Conservation (phyloP, 805 yeast species). For the Teunomyces kruisii region DNA sequence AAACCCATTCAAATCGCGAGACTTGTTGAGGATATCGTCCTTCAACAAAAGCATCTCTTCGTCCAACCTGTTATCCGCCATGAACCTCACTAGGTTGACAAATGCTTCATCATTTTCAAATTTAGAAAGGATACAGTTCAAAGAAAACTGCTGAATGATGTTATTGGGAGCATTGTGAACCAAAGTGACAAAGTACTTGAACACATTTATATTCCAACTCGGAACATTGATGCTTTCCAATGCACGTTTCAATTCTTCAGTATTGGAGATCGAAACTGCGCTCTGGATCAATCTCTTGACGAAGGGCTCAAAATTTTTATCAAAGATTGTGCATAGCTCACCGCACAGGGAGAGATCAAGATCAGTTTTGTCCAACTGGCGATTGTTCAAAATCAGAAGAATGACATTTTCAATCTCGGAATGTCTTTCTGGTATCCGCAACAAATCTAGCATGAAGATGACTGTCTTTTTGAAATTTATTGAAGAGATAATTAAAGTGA, state of each 20-base stretch:
- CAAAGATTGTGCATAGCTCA: slow-evolving; percentile 17
- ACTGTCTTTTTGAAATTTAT: slow-evolving; percentile 4
- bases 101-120: slow-evolving; percentile 18
- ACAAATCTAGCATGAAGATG: slow-evolving; percentile 9
- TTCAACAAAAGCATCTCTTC: slow-evolving; percentile 22
- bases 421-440: background rate
- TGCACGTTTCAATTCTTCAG: slow-evolving; percentile 23
- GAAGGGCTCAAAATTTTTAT: slow-evolving; percentile 21
- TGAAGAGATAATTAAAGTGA: slow-evolving; percentile 11
- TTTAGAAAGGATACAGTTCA: slow-evolving; percentile 18
- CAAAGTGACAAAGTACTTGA: slow-evolving; percentile 31
- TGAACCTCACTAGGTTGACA: slow-evolving; percentile 18
- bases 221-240: slow-evolving; percentile 19
- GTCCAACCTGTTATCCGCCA: slow-evolving; percentile 25
- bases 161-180: slow-evolving; percentile 36
- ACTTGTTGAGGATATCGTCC: slow-evolving; percentile 14
- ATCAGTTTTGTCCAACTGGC: slow-evolving; percentile 16
- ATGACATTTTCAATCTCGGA: slow-evolving; percentile 15
- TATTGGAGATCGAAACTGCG: slow-evolving; percentile 25
- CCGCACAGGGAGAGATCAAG: slow-evolving; percentile 21
- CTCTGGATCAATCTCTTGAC: slow-evolving; percentile 37
- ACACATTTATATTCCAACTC: slow-evolving; percentile 30
- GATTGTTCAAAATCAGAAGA: slow-evolving; percentile 16
- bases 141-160: slow-evolving; percentile 25
- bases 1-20: slow-evolving; percentile 11